A percentile compares a stretch with the other conserved stretches of the same genome.
Evolutionary conservation across 768 basidiomycete species (phyloP).

Genomic region (Macrolepiota dolichaula): DNA sequence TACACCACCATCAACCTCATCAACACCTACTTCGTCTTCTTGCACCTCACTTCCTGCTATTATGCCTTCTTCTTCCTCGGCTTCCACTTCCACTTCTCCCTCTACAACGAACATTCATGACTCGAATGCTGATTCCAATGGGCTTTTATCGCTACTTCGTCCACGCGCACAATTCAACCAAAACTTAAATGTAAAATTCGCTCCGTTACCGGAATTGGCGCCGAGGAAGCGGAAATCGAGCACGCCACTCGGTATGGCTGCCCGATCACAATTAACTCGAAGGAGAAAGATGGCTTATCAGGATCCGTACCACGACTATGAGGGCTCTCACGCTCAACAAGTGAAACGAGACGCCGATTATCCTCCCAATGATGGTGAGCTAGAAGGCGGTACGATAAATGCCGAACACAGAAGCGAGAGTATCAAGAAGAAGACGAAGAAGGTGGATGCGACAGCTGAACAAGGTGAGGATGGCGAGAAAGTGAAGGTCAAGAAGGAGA

Average conservation of each 20-base stretch:
- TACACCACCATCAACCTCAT: constrained; percentile 21
- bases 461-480: constrained; percentile 24
- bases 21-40: constrained; percentile 37
- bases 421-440: constrained; percentile 13
- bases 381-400: background rate
- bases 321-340: background rate
- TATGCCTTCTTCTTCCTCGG: constrained; percentile 30
- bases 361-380: background rate
- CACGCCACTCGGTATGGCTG: constrained; percentile 54
- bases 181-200: constrained; percentile 47
- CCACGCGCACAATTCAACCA: constrained; percentile 1
- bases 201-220: constrained; percentile 52
- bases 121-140: background rate
- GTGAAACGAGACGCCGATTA: background rate
- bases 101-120: constrained; percentile 2
- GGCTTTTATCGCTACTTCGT: constrained; percentile 15
- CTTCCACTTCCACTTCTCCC: background rate
- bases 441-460: background rate
- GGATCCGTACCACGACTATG: constrained; percentile 3
- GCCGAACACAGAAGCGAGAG: background rate
- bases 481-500: constrained; percentile 20
- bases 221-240: constrained; percentile 46
- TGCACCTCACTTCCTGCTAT: constrained; percentile 36
- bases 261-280: constrained; percentile 39
- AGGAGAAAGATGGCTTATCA: constrained; percentile 22